Base-by-base conservation (phyloP, 2,329 filamentous ascomycete genomes). In the Aspergillus sp. region DNA sequence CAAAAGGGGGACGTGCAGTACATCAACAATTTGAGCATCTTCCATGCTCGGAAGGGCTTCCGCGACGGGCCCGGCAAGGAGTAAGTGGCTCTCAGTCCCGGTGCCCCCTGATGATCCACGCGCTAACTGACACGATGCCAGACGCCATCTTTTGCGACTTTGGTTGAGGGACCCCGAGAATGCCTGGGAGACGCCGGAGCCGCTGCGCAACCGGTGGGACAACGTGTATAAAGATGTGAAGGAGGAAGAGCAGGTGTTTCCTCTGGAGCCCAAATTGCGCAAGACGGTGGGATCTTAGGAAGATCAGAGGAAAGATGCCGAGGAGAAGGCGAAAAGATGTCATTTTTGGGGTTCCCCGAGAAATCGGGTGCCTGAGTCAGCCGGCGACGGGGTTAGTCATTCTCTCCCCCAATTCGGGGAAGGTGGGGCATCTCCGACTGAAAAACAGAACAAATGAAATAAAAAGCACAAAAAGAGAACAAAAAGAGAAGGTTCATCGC, bases 11-110 rank as follows among this genome's bases (percentile, higher is more conserved):
- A 84, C 61, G 72, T 84, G 14, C 81, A 82, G 65, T 83, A 79
- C 55, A 74, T 78, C n/a, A 84, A 84, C 63, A 84, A 84, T 46
- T 57, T 84, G 5, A 76, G 74, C n/a, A 76, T 84, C 26, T 81
- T 84, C 63, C 81, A 84, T 70, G 80, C 80, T 1, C 71, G 82
- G 1, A 77, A 81, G 58, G 77, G 73, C 1, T 84, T 83, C 52
- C 73, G 52, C 24, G 76, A 83, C 66, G 70, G 62, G 0, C 63
- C 66, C 2, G 70, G 67, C 3, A 72, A 78, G 59, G 71, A 78
- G 74, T 78, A 62, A 67, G 75, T 69, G 16, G n/a, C 10, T 36
- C 49, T 24, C 16, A 26, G 24, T 47, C n/a, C 6, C 32, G 45
- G 49, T 32, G 36, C 36, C 52, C 20, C 12, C 4, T 14, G 49